phyloP scores from a whole-genome alignment of 305 asterid genomes.

The Euphrasia arctica region DNA sequence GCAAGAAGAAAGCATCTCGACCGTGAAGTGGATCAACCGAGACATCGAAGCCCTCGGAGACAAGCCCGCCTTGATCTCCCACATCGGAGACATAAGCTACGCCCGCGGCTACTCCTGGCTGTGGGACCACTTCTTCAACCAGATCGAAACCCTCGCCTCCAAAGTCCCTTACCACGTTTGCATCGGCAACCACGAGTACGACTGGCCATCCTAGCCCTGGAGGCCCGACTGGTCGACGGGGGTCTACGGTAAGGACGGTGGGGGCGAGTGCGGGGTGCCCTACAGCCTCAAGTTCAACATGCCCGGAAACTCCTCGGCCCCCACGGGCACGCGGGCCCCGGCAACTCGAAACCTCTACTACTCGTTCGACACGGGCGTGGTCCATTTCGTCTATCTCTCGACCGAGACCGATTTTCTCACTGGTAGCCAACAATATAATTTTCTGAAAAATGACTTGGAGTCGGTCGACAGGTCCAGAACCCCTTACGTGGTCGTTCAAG shows the following conservation, averaged over 20 bases:
- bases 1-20: conserved; percentile 80
- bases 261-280: conserved; percentile 98
- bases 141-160: conserved; percentile 79
- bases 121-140: conserved; percentile 92
- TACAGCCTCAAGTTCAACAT: conserved; percentile 79
- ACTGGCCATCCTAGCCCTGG: conserved; percentile 94
- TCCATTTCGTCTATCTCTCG: conserved; percentile 62
- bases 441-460: conserved; percentile 51
- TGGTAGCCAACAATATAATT: conserved; percentile 54
- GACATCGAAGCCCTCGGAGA: conserved; percentile 82
- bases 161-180: conserved; percentile 88
- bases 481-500: conserved; percentile 82
- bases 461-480: conserved; percentile 50
- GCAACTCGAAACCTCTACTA: conserved; percentile 78
- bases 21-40: conserved; percentile 83
- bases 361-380: conserved; percentile 57
- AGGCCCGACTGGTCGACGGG: conserved; percentile 74
- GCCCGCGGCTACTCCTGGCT: conserved; percentile 95
- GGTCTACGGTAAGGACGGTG: conserved; percentile 76
- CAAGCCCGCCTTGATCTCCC: conserved; percentile 87
- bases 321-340: conserved; percentile 65
- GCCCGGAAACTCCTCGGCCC: conserved; percentile 80
- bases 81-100: conserved; percentile 95
- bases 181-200: conserved; percentile 93
- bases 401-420: conserved; percentile 61